phyloP scores from a whole-genome alignment of 768 basidiomycete species.

The Naganishia antarctica region DNA sequence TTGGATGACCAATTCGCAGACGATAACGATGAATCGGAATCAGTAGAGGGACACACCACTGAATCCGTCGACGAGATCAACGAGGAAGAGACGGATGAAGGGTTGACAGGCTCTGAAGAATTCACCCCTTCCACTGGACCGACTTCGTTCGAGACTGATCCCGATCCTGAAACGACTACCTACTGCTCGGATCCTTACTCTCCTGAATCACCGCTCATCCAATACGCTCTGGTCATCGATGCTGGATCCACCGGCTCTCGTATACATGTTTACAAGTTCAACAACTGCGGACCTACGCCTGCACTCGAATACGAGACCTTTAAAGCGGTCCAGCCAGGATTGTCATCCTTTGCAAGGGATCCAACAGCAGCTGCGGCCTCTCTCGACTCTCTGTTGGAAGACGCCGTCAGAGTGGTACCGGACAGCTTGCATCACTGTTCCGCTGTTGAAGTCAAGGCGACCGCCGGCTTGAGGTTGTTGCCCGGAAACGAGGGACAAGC shows the following conservation, averaged over 20 bases:
- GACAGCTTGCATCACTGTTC: conserved; percentile 63
- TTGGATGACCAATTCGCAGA: conserved; percentile 12
- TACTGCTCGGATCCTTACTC: conserved; percentile 63
- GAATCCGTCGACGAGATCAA: conserved; percentile 36
- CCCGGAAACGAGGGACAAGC: conserved; percentile 60
- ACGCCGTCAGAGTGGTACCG: conserved; percentile 75
- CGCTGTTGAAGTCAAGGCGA: conserved; percentile 87
- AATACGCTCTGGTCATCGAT: conserved; percentile 95
- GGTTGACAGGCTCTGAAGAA: conserved; percentile 25
- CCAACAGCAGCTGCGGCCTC: conserved; percentile 70
- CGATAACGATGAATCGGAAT: not conserved
- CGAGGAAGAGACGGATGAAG: conserved; percentile 31
- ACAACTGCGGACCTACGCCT: conserved; percentile 74
- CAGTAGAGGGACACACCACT: conserved; percentile 29
- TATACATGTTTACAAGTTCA: conserved; percentile 97
- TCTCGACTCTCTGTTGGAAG: conserved; percentile 72
- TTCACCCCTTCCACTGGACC: conserved; percentile 38
- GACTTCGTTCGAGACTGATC: conserved; percentile 64
- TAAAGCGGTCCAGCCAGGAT: conserved; percentile 70
- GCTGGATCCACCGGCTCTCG: conserved; percentile 96
- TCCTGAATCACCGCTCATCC: conserved; percentile 60
- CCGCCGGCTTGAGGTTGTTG: conserved; percentile 75
- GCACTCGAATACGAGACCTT: conserved; percentile 90
- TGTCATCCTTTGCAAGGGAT: conserved; percentile 60
- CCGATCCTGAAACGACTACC: conserved; percentile 66